Percentiles rank a stretch among this genome's conserved stretches.
Evolutionary conservation across 2,329 filamentous ascomycete genomes (phyloP).

Genomic region (Ophiostoma australiae): DNA sequence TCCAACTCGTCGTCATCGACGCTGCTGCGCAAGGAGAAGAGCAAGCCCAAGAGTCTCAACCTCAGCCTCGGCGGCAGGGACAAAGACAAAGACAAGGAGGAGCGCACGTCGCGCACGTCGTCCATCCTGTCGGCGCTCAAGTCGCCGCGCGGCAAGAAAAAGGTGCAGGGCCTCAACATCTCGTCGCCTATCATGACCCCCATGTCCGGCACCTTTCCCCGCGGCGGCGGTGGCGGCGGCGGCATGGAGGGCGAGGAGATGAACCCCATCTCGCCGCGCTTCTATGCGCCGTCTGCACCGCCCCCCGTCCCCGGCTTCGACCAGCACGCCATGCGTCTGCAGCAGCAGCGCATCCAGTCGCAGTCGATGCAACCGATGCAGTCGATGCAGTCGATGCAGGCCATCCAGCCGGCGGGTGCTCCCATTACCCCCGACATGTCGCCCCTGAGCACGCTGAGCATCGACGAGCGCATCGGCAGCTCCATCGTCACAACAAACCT

Average conservation of each 20-base stretch:
- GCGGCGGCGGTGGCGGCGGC: constrained; percentile 43
- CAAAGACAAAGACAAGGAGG: constrained; percentile 30
- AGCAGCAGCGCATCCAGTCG: constrained; percentile 6
- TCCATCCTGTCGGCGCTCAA: constrained; percentile 58
- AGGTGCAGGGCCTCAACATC: constrained; percentile 51
- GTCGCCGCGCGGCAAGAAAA: constrained; percentile 55
- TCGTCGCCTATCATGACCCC: constrained; percentile 63
- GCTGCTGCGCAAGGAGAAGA: constrained; percentile 43
- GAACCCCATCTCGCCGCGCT: constrained; percentile 52
- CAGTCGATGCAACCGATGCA: not conserved
- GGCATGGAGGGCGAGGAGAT: constrained; percentile 50
- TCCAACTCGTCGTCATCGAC: constrained; percentile 33
- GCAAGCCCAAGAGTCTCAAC: constrained; percentile 49
- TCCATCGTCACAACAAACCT: constrained; percentile 25
- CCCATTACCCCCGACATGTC: constrained; percentile 47
- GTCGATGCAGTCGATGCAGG: constrained; percentile 21
- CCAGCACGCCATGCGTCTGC: constrained; percentile 32
- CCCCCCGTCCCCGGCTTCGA: constrained; percentile 49
- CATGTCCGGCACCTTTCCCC: constrained; percentile 55
- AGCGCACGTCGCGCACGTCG: constrained; percentile 53
- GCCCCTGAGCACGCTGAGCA: constrained; percentile 47
- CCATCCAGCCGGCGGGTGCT: constrained; percentile 31
- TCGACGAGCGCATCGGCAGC: constrained; percentile 51
- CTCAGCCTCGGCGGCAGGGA: constrained; percentile 32
- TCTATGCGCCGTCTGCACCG: constrained; percentile 54